phyloP scores from a whole-genome alignment of 257 asterid genomes.

The Plectranthus barbatus region DNA sequence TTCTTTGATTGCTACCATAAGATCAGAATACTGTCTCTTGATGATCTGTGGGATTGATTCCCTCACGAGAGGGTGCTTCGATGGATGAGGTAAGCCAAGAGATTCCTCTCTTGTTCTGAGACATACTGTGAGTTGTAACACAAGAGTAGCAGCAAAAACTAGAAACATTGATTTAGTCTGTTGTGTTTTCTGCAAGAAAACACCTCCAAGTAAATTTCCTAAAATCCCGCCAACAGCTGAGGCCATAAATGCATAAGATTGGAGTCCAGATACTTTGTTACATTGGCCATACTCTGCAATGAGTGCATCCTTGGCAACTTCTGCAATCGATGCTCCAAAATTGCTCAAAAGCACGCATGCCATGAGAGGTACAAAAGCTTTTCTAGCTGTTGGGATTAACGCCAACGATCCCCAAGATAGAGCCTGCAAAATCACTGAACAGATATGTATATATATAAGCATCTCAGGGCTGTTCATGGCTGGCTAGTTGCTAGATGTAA shows the following conservation, averaged over 20 bases:
- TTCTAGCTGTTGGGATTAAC: constrained; percentile 52
- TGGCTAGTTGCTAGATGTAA: not conserved
- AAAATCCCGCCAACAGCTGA: constrained; percentile 70
- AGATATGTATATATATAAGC: not conserved
- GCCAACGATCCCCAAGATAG: constrained; percentile 79
- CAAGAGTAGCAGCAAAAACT: constrained; percentile 48
- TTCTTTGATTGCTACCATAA: constrained; percentile 42
- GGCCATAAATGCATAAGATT: constrained; percentile 81
- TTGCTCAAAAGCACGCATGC: constrained; percentile 64
- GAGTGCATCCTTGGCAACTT: constrained; percentile 85
- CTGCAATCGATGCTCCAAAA: constrained; percentile 73
- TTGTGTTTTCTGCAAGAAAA: constrained; percentile 44
- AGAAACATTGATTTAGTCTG: constrained; percentile 67
- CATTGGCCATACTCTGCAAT: constrained; percentile 69
- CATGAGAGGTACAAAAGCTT: constrained; percentile 47
- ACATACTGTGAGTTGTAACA: constrained; percentile 48
- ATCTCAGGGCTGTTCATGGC: constrained; percentile 13
- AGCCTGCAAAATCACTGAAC: constrained; percentile 74
- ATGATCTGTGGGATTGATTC: constrained; percentile 33
- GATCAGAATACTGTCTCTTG: constrained; percentile 47
- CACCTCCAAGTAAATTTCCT: constrained; percentile 77
- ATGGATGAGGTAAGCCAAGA: constrained; percentile 43
- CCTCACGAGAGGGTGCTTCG: constrained; percentile 12
- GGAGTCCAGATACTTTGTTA: constrained; percentile 52
- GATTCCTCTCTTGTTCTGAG: constrained; percentile 51